Percentiles rank a stretch among this genome's conserved stretches.
phyloP scores from a whole-genome alignment of 2,329 filamentous ascomycete genomes.

The Aaosphaeria pasadenensis region DNA sequence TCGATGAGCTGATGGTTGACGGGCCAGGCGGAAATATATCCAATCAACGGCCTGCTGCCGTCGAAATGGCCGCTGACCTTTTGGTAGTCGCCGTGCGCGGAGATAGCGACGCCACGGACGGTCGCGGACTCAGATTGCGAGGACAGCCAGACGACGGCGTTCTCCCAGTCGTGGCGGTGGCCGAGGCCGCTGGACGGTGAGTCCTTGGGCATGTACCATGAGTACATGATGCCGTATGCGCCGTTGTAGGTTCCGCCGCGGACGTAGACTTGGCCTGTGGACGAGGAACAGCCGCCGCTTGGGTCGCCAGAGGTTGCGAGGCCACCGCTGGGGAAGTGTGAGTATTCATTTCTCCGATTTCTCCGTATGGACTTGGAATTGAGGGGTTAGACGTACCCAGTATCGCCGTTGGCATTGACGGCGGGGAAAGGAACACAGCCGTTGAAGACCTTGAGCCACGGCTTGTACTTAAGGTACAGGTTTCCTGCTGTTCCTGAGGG shows the following conservation, averaged over 20 bases:
- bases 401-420: slow-evolving; percentile 57
- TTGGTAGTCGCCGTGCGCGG: slow-evolving; percentile 50
- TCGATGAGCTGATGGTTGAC: slow-evolving; percentile 47
- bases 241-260: slow-evolving; percentile 42
- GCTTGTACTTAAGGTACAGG: slow-evolving; percentile 56
- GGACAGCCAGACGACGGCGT: slow-evolving; percentile 52
- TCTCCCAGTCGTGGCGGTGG: slow-evolving; percentile 57
- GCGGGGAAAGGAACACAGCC: slow-evolving; percentile 64
- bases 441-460: slow-evolving; percentile 53
- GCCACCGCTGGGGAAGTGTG: slow-evolving; percentile 38
- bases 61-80: slow-evolving; percentile 43
- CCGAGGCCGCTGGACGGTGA: slow-evolving; percentile 44
- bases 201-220: slow-evolving; percentile 54
- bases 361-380: background rate
- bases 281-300: slow-evolving; percentile 41
- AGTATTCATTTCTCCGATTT: background rate
- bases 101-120: slow-evolving; percentile 51
- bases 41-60: slow-evolving; percentile 45
- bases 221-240: slow-evolving; percentile 51
- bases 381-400: slow-evolving; percentile 43
- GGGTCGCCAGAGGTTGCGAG: slow-evolving; percentile 40
- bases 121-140: slow-evolving; percentile 38
- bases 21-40: slow-evolving; percentile 50
- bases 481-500: slow-evolving; percentile 47
- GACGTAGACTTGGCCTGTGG: slow-evolving; percentile 52